Evolutionary conservation across 768 basidiomycete species (phyloP), one percentile per base, ranked within the genome.

Genomic region (Paxillus involutus): DNA sequence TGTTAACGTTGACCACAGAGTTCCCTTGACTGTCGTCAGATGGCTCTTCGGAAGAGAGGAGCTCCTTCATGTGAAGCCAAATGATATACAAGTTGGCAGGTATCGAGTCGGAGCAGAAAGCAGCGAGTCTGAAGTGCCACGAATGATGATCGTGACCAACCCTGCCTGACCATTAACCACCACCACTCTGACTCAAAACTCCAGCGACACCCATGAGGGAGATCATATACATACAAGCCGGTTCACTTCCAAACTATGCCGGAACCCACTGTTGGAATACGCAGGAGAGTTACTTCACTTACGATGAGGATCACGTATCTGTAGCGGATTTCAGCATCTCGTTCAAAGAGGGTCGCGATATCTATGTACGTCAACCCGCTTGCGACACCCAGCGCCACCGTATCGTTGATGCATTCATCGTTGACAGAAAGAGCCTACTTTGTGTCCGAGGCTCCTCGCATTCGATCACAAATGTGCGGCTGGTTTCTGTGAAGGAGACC

Each of bases 221-320:
- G 64, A 89, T 91, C 56, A 69, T 92, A 53, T 85, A 92, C 66
- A 74, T 92, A 47, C 89, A 91, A 68, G 87, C 87, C 0, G 89
- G 89, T 51, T 66, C 75, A 33, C 62, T 80, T 42, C 77, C 89
- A 17, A 91, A 91, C 63, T 83, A 84, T 63, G 69, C 79, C 17
- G 88, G 88, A 44, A 82, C 88, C 0, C 89, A 91, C 62, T 91
- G 89, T 60, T 92, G 88, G 88, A 91, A 91, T 62, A 80, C 86
- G 1, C 89, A 91, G 67, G 85, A 89, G 66, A 77, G 70, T 57
- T 91, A 91, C 66, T 79, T 86, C 59, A 73, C 75, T 0, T 79
- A 80, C 55, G 73, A 74, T 19, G 77, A 77, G 44, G 69, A 67
- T 37, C 73, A 76, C 50, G 76, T 78, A 21, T 61, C 77, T 4